A percentile compares a stretch with the other conserved stretches of the same genome.
These are phyloP conservation scores for Trametes sp. DNA, from an alignment of 1,284 basidiomycete genomes.

Conservation along the genomic window DNA sequence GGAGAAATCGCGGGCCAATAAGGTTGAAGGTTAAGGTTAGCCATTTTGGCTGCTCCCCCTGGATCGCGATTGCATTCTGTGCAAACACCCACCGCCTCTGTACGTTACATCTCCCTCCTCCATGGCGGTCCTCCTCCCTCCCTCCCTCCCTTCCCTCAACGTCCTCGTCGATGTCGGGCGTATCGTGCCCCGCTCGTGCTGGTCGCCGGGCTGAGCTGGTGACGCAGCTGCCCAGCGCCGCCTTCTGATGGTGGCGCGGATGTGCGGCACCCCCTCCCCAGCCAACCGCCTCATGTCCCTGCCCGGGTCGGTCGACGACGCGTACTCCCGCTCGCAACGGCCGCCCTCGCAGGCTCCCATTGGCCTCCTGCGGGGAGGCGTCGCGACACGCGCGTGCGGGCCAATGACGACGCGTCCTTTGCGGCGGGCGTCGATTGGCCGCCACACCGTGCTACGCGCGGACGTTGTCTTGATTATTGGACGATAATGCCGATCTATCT, in stretches of 20 bases:
- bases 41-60: constrained; percentile 4
- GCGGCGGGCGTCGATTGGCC: background rate
- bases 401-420: background rate
- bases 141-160: background rate
- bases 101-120: background rate
- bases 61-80: constrained; percentile 16
- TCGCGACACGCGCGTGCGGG: background rate
- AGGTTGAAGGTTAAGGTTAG: constrained; percentile 22
- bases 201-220: too few species aligned
- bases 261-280: background rate
- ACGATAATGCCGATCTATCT: background rate
- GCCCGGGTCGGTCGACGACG: background rate
- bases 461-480: background rate
- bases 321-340: background rate
- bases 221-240: background rate
- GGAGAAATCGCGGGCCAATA: constrained; percentile 4
- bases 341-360: constrained; percentile 3
- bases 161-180: background rate
- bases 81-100: constrained; percentile 1
- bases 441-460: background rate
- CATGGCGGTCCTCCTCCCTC: background rate
- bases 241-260: constrained; percentile 23
- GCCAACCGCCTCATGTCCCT: background rate
- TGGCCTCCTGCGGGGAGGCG: background rate
- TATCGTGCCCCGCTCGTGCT: background rate